Evolutionary conservation across 169 alveolate genomes (phyloP), one percentile per base, ranked within the genome.

Genomic region (Cyclospora cayetanensis): DNA sequence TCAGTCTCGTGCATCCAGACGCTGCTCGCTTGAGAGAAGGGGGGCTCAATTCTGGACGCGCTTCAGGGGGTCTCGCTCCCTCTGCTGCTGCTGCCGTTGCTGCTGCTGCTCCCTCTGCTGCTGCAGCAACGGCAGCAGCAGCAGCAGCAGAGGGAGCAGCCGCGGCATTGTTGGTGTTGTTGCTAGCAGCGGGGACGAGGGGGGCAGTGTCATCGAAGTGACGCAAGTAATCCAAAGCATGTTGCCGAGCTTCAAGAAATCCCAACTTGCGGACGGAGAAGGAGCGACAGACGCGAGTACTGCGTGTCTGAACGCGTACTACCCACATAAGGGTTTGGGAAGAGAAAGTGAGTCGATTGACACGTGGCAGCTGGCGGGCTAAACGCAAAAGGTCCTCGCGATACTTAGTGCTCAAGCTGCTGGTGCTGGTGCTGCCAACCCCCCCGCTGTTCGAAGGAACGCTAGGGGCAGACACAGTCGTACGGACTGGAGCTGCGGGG

Each of bases 321-420:
- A 83, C 80, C 91, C 91, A 83, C 91, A 83, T 84, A 9, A 84
- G 70, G 50, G 91, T 65, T 43, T 84, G 83, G 18, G 91, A 52
- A 12, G 91, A 63, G 63, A 84, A 65, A 27, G 91, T 84, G 0
- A 65, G 55, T 29, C 91, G 82, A 37, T 60, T 65, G 25, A 65
- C 31, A 25, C 91, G 82, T 15, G 91, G 87, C 31, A 43, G 86
- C 87, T 31, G 74, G 20, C 85, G 92, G 29, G 85, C 84, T 2
- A 89, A 82, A 7, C 84, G 84, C 55, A 72, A 50, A 50, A 72
- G 34, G 60, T 72, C 84, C 84, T 72, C 84, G 60, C 84, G 4
- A 4, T n/a, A 72, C 60, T 46, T 37, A 15, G 43, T 41, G 3
- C 34, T 1, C 18, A 27, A 37, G 84, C 84, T 37, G 84, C 63